These are phyloP conservation scores for Ogataea populi-albae DNA, from an alignment of 805 yeast genomes.

Conservation along the genomic window DNA sequence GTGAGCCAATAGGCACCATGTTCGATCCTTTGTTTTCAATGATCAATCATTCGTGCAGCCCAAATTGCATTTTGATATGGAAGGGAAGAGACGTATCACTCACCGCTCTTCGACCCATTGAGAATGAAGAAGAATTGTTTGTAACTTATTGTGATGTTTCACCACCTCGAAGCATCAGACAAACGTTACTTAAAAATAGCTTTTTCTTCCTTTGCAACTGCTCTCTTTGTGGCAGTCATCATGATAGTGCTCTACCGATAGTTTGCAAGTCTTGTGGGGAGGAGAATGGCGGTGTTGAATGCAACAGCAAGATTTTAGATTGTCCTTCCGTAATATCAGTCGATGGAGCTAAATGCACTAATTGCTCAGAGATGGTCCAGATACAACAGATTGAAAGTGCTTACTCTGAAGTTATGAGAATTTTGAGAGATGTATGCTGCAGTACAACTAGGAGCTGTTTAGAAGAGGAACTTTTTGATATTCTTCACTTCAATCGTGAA, in stretches of 20 bases:
- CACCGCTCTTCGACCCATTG: conserved; percentile 21
- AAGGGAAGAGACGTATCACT: conserved; percentile 18
- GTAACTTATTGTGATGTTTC: conserved; percentile 31
- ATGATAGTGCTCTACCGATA: conserved; percentile 31
- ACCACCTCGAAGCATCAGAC: conserved; percentile 31
- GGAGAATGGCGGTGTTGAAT: conserved; percentile 13
- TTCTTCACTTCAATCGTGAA: conserved; percentile 4
- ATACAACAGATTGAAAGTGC: not conserved
- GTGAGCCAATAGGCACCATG: conserved; percentile 32
- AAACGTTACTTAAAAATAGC: conserved; percentile 26
- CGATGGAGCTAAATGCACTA: not conserved
- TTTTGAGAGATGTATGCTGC: not conserved
- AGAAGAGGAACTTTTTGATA: conserved; percentile 3
- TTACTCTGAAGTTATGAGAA: not conserved
- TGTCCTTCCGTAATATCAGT: no score
- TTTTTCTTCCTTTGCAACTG: conserved; percentile 38
- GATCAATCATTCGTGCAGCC: conserved; percentile 41
- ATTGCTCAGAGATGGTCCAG: conserved; percentile 1
- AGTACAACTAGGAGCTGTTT: not conserved
- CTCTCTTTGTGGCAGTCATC: conserved; percentile 20
- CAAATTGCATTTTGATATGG: conserved; percentile 31
- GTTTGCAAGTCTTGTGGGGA: conserved; percentile 25
- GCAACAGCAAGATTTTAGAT: not conserved
- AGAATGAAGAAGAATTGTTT: conserved; percentile 27
- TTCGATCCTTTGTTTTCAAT: conserved; percentile 38